phyloP scores from a whole-genome alignment of 2,329 filamentous ascomycete genomes.

The Polytolypa hystricis region DNA sequence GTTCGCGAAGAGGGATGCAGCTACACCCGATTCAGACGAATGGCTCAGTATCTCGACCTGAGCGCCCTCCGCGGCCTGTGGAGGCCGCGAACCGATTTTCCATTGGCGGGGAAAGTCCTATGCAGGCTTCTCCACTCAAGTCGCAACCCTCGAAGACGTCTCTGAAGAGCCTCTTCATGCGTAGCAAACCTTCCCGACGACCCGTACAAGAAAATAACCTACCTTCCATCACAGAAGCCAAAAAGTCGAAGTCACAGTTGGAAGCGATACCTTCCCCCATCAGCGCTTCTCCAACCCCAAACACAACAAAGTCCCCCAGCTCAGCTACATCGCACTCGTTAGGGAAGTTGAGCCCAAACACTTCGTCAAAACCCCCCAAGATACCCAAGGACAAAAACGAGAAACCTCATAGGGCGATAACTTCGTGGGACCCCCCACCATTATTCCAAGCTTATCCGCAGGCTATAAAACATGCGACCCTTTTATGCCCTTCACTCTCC shows the following conservation, averaged over 20 bases:
- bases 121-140: constrained; percentile 21
- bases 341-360: constrained; percentile 12
- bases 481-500: constrained; percentile 56
- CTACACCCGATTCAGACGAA: constrained; percentile 29
- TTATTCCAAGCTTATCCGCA: constrained; percentile 83
- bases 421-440: constrained; percentile 57
- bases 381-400: constrained; percentile 17
- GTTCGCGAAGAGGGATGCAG: constrained; percentile 27
- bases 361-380: constrained; percentile 15
- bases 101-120: constrained; percentile 21
- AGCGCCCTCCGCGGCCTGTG: constrained; percentile 9
- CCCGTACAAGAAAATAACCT: constrained; percentile 19
- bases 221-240: constrained; percentile 23
- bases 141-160: constrained; percentile 28
- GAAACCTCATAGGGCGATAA: constrained; percentile 16
- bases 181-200: constrained; percentile 23
- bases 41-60: constrained; percentile 6
- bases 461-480: constrained; percentile 60
- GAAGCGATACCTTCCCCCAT: constrained; percentile 18
- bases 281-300: constrained; percentile 16
- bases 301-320: constrained; percentile 18
- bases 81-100: constrained; percentile 16
- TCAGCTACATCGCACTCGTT: constrained; percentile 16
- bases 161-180: constrained; percentile 26
- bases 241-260: constrained; percentile 11